Percentiles rank a stretch among this genome's conserved stretches.
phyloP scores from a whole-genome alignment of 306 rosid species.

The Morella rubra region DNA sequence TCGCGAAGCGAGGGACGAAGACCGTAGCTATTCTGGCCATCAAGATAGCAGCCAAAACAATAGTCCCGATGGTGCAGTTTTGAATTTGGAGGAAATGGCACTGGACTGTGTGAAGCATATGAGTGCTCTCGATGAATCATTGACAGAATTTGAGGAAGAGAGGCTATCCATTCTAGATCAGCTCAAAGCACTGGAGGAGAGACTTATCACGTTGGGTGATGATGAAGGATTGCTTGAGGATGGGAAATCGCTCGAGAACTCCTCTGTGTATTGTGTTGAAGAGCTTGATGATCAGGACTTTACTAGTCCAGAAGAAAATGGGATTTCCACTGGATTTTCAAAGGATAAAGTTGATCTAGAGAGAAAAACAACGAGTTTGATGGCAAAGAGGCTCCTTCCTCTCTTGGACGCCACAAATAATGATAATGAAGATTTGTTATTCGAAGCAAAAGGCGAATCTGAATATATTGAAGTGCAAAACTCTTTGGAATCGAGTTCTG shows the following conservation, averaged over 20 bases:
- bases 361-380: constrained; percentile 40
- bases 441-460: constrained; percentile 26
- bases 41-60: constrained; percentile 35
- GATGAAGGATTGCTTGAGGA: constrained; percentile 47
- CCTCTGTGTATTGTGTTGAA: constrained; percentile 21
- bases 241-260: constrained; percentile 16
- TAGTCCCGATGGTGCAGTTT: constrained; percentile 27
- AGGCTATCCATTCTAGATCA: constrained; percentile 64
- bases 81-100: constrained; percentile 64
- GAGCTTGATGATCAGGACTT: constrained; percentile 29
- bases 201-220: constrained; percentile 49
- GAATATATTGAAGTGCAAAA: constrained; percentile 37
- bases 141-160: constrained; percentile 72
- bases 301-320: constrained; percentile 43
- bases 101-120: constrained; percentile 60
- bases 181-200: constrained; percentile 71
- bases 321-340: constrained; percentile 23
- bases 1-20: constrained; percentile 44
- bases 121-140: constrained; percentile 56
- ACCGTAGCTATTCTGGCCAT: constrained; percentile 24
- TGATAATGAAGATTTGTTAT: constrained; percentile 36
- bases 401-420: constrained; percentile 53
- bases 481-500: constrained; percentile 23
- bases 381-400: constrained; percentile 72
- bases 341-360: constrained; percentile 32